Evolutionary conservation across 2,329 filamentous ascomycete genomes (phyloP), one percentile per base, ranked within the genome.

Genomic region (Penicillium sp.): DNA sequence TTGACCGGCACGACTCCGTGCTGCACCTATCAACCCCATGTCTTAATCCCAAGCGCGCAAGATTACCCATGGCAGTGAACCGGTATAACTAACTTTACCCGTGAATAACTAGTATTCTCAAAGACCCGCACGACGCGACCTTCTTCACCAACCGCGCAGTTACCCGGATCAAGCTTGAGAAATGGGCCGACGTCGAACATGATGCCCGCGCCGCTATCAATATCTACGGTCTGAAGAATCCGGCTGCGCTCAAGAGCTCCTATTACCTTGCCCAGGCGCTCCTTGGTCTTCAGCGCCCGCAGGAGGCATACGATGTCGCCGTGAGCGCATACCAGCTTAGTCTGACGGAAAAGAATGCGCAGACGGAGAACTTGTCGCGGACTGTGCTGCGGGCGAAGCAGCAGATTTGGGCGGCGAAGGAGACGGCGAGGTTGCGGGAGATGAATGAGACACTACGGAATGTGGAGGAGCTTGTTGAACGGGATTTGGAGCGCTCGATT

Each of bases 91-190:
- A 40, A 33, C 42, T 40, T n/a, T n/a, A n/a, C n/a, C n/a, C 43
- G 25, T 1, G 31, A 23, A 25, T n/a, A 5, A 11, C 43, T 35
- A 90, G 87, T 40, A 92, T 96, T 64, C 85, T 89, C 65, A 85
- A 86, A 69, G 90, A 96, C 73, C 82, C 89, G 4, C 82, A 79
- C 53, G 94, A 96, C 69, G 85, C 89, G 1, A 80, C 88, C 27
- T 82, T 96, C 49, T 97, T 92, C 76, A 93, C 91, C 37, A 97
- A 97, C 76, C 89, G 92, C 51, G 90, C 92, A 49, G 89, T 96
- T 76, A 86, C 89, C 3, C 85, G 92, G 40, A 80, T 94, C 55
- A 89, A 89, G 74, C 82, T 96, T 22, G 77, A 82, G 57, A 80
- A 85, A 64, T 95, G 88, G 84, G 82, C 89, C 27, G 85, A 81